Base-by-base conservation (phyloP, 2,329 filamentous ascomycete species). In the Coniochaeta hoffmannii region DNA sequence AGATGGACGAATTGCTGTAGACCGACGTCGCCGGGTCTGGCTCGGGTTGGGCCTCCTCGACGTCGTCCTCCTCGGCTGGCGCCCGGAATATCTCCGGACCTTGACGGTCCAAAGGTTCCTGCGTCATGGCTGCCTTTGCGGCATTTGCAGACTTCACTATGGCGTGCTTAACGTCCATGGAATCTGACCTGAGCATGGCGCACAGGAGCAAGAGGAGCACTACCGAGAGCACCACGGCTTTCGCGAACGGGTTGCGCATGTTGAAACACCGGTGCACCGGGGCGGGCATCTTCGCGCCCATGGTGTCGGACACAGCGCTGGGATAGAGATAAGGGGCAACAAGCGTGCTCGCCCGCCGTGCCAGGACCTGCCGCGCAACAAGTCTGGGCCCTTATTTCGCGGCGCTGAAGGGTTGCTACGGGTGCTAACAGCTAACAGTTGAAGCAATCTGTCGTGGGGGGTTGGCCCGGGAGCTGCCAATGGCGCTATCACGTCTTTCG, bases 21-120 rank as follows among this genome's bases (percentile, higher is more conserved):
- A 86, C 41, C 17, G 86, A 71, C 1, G 78, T 83, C 58, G 86
- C 82, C 56, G 83, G 76, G 53, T 34, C 38, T 24, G 15, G 35
- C 12, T 35, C 54, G 15, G 51, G 31, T 28, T 59, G 30, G 26
- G 58, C 57, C n/a, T 31, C 49, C 6, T 4, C 19, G 28, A 22
- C 22, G n/a, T 51, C 31, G 28, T 19, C 49, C 7, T 46, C 6
- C 15, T 50, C 24, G 9, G 44, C 24, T 50, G 44, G 22, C 15
- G 3, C 8, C 11, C 28, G 31, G 14, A 17, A 8, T 26, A 28
- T 28, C 17, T 55, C 24, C 17, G 22, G 17, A 36, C 24, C 58
- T 52, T 50, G 55, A 28, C 56, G 53, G 53, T 62, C 60, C 50
- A 69, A 49, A 5, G 66, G 65, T 35, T 57, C 61, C 49, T 69